Base-by-base conservation (phyloP, 192 early-diverging fungal genomes). In the Backusella tarrabulga region DNA sequence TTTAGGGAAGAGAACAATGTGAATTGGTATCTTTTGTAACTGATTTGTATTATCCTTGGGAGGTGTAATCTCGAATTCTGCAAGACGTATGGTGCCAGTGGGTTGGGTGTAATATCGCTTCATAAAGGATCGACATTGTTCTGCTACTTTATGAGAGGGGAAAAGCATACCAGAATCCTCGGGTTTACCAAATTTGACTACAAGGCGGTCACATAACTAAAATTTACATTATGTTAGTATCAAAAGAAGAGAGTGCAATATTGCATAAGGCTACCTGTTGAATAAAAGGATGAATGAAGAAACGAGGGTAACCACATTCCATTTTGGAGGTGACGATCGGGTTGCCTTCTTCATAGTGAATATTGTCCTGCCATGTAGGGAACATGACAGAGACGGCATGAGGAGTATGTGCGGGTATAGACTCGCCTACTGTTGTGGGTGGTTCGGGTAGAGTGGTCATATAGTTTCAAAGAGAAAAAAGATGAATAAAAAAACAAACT, bases 321-420 rank as follows among this genome's bases (percentile, higher is more conserved):
- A 99, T 92, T 40, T 82, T 86, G 34, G 86, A 78, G 50, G 91
- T 81, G 26, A 97, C 93, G 5, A 87, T 79, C 9, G 88, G 85
- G 42, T 91, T 88, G n/a, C 89, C 95, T 85, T 96, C 94, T 77
- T 99, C 97, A 73, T 99, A 99, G 42, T 91, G 92, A 63, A 99
- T 86, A 78, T 97, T 97, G 85, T 93, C 95, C 17, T 86, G 79
- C 95, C 96, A 99, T 15, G 83, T 94, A 6, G 97, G 97, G 6
- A 99, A 87, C 21, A 91, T 91, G 6, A 99, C 97, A 21, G 96
- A 97, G 7, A 97, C 92, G 52, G 96, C 96, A 80, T 93, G 90
- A 46, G 87, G 88, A 6, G 89, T 88, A 73, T 91, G 90, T 2
- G 89, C 83, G n/a, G 95, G 95, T 46, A 96, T 92, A 63, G 93